These are phyloP conservation scores for Rhizopus sp. DNA, from an alignment of 371 early-diverging fungal genomes.

Conservation along the genomic window DNA sequence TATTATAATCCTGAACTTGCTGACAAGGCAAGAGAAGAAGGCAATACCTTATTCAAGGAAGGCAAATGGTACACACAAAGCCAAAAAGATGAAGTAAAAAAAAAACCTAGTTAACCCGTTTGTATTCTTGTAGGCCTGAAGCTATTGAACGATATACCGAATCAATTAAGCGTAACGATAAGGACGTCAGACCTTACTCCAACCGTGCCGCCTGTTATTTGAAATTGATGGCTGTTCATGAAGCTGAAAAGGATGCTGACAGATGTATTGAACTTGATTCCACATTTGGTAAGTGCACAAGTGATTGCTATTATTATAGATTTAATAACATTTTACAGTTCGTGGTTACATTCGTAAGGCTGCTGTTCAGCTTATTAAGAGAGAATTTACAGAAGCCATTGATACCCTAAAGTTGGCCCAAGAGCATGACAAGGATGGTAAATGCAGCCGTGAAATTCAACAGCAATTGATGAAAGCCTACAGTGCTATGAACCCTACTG, in stretches of 20 bases:
- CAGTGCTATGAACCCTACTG: slow-evolving; percentile 67
- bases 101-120: neutral
- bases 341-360: slow-evolving; percentile 98
- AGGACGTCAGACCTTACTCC: slow-evolving; percentile 88
- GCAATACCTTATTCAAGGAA: slow-evolving; percentile 93
- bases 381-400: slow-evolving; percentile 83
- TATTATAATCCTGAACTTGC: slow-evolving; percentile 85
- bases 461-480: slow-evolving; percentile 80
- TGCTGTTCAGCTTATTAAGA: slow-evolving; percentile 85
- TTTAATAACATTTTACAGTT: slow-evolving; percentile 34
- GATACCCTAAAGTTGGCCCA: slow-evolving; percentile 83
- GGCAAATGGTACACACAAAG: slow-evolving; percentile 59
- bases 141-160: slow-evolving; percentile 97
- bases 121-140: slow-evolving; percentile 52
- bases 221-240: slow-evolving; percentile 93
- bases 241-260: slow-evolving; percentile 96
- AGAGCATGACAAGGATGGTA: slow-evolving; percentile 80
- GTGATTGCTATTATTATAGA: neutral
- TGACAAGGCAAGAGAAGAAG: slow-evolving; percentile 91
- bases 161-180: slow-evolving; percentile 93
- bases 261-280: slow-evolving; percentile 87
- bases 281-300: slow-evolving; percentile 63
- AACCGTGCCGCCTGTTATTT: slow-evolving; percentile 97
- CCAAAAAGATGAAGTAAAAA: neutral
- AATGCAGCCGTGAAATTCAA: slow-evolving; percentile 83